Evolutionary conservation across 306 rosid species (phyloP).

Genomic region (Bauhinia variegata): DNA sequence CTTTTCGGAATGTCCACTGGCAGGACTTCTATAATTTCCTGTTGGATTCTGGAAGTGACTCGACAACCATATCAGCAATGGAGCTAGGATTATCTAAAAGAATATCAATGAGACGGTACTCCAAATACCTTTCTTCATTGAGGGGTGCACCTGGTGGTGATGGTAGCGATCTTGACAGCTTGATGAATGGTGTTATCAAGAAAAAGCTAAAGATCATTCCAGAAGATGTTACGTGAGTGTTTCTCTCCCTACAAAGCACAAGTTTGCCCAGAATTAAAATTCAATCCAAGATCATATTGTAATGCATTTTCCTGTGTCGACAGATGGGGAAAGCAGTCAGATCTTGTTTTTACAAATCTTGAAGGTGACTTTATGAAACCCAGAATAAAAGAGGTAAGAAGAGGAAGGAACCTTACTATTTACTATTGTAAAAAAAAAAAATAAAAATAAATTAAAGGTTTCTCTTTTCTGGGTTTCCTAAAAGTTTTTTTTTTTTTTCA

Average conservation of each 20-base stretch:
- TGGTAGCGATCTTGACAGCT: slow-evolving; percentile 32
- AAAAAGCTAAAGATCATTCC: slow-evolving; percentile 69
- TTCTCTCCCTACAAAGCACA: neutral
- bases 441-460: too few species aligned
- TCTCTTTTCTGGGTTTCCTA: neutral
- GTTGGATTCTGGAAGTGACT: slow-evolving; percentile 51
- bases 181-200: slow-evolving; percentile 65
- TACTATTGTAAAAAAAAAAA: too few species aligned
- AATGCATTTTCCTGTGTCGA: neutral
- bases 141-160: slow-evolving; percentile 40
- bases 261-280: neutral
- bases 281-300: slow-evolving; percentile 2
- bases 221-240: slow-evolving; percentile 52
- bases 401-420: neutral
- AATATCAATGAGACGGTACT: slow-evolving; percentile 36
- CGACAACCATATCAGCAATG: slow-evolving; percentile 24
- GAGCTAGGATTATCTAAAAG: slow-evolving; percentile 36
- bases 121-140: slow-evolving; percentile 46
- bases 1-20: neutral
- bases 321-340: slow-evolving; percentile 67
- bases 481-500: neutral
- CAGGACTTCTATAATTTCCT: slow-evolving; percentile 74
- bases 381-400: slow-evolving; percentile 61
- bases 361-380: slow-evolving; percentile 71
- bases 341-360: slow-evolving; percentile 36